Evolutionary conservation across 2,329 filamentous ascomycete species (phyloP), one percentile per base, ranked within the genome.

Genomic region (Neurospora sp.): DNA sequence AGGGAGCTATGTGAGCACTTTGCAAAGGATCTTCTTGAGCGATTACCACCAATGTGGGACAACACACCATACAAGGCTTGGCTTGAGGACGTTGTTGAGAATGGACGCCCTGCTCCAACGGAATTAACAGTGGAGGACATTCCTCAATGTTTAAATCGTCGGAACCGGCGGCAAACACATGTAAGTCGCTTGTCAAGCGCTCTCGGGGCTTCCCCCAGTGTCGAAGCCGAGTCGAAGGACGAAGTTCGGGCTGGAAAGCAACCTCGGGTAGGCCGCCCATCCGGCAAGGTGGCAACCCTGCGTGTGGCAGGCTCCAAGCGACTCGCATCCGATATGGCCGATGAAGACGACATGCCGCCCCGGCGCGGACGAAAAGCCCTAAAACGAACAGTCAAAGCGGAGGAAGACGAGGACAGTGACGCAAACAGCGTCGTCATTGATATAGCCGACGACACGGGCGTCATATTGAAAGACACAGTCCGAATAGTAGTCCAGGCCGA

Each of bases 401-500:
- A 70, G 12, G 73, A 74, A 4, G 71, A 73, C 6, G 68, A 75
- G 6, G 68, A 73, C 1, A 77, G 74, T 15, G 76, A 76, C 40
- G 72, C 74, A 28, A 73, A 77, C 4, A 74, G 78, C n/a, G 68
- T 71, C 12, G 69, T 73, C 19, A 71, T 68, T 15, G 57, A 71
- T 5, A 70, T 68, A 0, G 72, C 69, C 19, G 67, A 71, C 15
- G 68, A 68, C 36, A 2, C 41, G 10, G 52, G 62, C 52, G 57
- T 69, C 19, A 70, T 66, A 36, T 71, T 73, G 5, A 71, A 73
- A 36, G 74, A 75, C 41, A 78, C 78, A 2, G 76, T 82, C 66
- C 81, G 79, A 66, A 76, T 88, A 17, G 80, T 85, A 12, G 79
- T 87, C 10, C 81, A 81, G 36, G 81, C 84, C 5, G 84, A 87